Conservation (phyloP, 2,329 filamentous ascomycete species). For the Fusarium paranaense region DNA sequence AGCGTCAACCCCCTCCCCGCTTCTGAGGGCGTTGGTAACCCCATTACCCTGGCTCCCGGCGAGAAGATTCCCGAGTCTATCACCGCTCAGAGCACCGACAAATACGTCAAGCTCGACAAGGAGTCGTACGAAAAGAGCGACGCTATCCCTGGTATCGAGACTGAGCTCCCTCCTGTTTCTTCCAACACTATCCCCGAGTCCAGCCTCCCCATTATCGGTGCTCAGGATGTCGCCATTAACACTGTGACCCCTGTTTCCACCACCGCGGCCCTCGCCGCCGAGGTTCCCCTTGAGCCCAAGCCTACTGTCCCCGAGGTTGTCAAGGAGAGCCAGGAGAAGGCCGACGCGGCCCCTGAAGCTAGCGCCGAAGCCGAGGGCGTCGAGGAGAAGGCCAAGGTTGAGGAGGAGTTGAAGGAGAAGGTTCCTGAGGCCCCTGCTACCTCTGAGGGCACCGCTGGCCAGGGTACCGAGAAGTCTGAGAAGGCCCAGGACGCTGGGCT, state of each 20-base stretch:
- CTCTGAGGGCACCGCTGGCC: constrained; percentile 65
- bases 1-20: constrained; percentile 72
- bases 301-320: constrained; percentile 63
- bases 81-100: constrained; percentile 75
- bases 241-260: constrained; percentile 68
- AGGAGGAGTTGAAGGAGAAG: constrained; percentile 76
- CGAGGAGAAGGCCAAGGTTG: constrained; percentile 76
- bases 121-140: constrained; percentile 88
- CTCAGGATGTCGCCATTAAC: constrained; percentile 60
- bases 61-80: constrained; percentile 82
- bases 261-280: constrained; percentile 75
- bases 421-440: constrained; percentile 71
- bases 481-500: constrained; percentile 53
- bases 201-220: constrained; percentile 73
- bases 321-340: constrained; percentile 77
- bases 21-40: constrained; percentile 76
- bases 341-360: constrained; percentile 73
- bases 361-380: constrained; percentile 74
- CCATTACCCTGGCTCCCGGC: constrained; percentile 81
- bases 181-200: constrained; percentile 84
- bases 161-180: constrained; percentile 66
- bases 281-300: constrained; percentile 72
- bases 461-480: constrained; percentile 66
- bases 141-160: constrained; percentile 65
- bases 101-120: constrained; percentile 81